Evolutionary conservation across 805 yeast genomes (phyloP), one percentile per base, ranked within the genome.

Genomic region (Isabelozyma heimii): DNA sequence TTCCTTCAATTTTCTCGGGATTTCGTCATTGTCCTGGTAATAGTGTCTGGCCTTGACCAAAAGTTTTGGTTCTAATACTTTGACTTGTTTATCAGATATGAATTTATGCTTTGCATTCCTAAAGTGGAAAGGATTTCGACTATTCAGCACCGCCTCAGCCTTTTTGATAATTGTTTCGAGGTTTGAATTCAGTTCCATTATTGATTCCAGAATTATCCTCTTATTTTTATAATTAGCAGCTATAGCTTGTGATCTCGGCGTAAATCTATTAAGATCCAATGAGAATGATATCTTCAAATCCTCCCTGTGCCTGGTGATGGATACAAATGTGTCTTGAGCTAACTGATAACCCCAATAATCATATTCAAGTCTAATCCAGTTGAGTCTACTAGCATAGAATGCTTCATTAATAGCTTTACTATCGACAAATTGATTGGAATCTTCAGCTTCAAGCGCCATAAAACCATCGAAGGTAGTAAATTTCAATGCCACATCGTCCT

Each of bases 381-480:
- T 13, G 3, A 59, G 40, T 2, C 28, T 37, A 42, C 57, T 47
- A 7, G 47, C 15, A 16, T 44, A 28, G 30, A 70, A 48, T 4
- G 50, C 51, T 12, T 45, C 37, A 40, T 56, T 54, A 1, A 65
- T 56, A 2, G 24, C 43, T 3, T 45, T 47, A 5, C 47, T 38
- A 7, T 49, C 44, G n/a, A 52, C 49, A 42, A 42, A 59, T 8
- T 49, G 48, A 12, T 49, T 28, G 1, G 40, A 39, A 17, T 47
- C 54, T 4, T 50, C 47, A 3, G 49, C 43, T 43, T 59, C 54
- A 10, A 61, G 30, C 1, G 70, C 67, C 8, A 63, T 55, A 47
- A 77, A 70, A 3, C 72, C 70, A 39, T 72, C 72, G 50, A 69
- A 69, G 0, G 79, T 67, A 2, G 68, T 64, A 49, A 75, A 60